Evolutionary conservation across 1,284 basidiomycete genomes (phyloP), one percentile per base, ranked within the genome.

Genomic region (Microbotryum violaceum): DNA sequence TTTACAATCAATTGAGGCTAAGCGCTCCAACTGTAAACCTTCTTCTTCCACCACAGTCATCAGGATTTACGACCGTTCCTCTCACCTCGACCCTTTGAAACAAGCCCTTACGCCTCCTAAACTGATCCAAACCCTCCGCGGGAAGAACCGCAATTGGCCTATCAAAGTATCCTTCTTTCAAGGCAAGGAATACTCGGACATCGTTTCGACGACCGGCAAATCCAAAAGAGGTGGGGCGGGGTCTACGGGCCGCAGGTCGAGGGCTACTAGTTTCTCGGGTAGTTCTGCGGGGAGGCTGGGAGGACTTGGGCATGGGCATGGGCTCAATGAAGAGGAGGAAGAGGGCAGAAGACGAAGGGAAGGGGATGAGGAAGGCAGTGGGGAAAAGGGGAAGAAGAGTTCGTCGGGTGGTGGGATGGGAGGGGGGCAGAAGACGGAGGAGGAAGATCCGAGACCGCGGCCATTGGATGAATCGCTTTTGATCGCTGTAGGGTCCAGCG

Each of bases 121-220:
- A 21, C 42, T 60, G 16, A 47, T 60, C 10, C 58, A 60, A 21
- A 55, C 58, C n/a, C 54, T 60, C 27, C 55, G 55, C 23, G 58
- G 58, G 47, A 60, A 60, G 54, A 60, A 60, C n/a, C 33, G 58
- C 5, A 55, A 56, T 46, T 60, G 58, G 58, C 58, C 58, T 10
- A 60, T 60, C 53, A 55, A 56, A 29, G 58, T 54, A 6, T 20
- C 54, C 14, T 60, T 53, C 37, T 60, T 55, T 42, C 58, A 60
- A 27, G 58, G 58, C 9, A 25, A 20, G n/a, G 58, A 60, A 33
- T 60, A 29, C 29, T 37, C 51, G 6, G 45, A 42, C 6, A 10
- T 29, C 23, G 10, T 31, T 6, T 46, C 23, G 23, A 16, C 21
- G 25, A 42, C 4, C 8, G 20, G 42, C 3, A 23, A 56, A 31